These are phyloP conservation scores for Coffea canephora DNA, from an alignment of 257 asterid species.

Conservation along the genomic window DNA sequence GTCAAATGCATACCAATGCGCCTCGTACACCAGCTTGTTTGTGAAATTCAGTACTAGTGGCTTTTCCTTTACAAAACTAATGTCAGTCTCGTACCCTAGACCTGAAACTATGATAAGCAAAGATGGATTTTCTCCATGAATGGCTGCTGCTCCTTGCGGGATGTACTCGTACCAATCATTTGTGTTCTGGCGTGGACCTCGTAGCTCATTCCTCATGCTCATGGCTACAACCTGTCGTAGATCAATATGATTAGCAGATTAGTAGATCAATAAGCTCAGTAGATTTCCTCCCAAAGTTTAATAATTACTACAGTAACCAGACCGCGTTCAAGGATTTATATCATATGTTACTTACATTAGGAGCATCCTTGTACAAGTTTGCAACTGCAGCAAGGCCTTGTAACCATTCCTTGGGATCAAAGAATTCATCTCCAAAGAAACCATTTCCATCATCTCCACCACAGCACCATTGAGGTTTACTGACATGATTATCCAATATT, in stretches of 20 bases:
- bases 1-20: slow-evolving; percentile 46
- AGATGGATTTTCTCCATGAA: slow-evolving; percentile 41
- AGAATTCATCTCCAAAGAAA: slow-evolving; percentile 58
- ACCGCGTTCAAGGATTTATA: background rate
- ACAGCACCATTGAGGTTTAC: slow-evolving; percentile 74
- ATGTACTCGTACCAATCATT: slow-evolving; percentile 39
- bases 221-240: slow-evolving; percentile 48
- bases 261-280: no score
- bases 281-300: background rate
- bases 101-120: slow-evolving; percentile 52
- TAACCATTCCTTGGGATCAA: slow-evolving; percentile 60
- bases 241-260: background rate
- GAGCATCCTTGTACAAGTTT: slow-evolving; percentile 29
- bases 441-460: slow-evolving; percentile 55
- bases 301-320: no score
- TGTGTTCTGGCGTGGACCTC: slow-evolving; percentile 48
- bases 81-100: slow-evolving; percentile 33
- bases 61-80: slow-evolving; percentile 32
- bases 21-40: slow-evolving; percentile 46
- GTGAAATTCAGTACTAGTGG: slow-evolving; percentile 25
- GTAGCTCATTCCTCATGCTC: slow-evolving; percentile 63
- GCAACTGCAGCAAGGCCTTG: slow-evolving; percentile 49
- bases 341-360: slow-evolving; percentile 31
- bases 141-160: slow-evolving; percentile 35
- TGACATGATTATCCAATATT: slow-evolving; percentile 66